Base-by-base conservation (phyloP, 495 filamentous ascomycete species). In the Penicillium paxilli region DNA sequence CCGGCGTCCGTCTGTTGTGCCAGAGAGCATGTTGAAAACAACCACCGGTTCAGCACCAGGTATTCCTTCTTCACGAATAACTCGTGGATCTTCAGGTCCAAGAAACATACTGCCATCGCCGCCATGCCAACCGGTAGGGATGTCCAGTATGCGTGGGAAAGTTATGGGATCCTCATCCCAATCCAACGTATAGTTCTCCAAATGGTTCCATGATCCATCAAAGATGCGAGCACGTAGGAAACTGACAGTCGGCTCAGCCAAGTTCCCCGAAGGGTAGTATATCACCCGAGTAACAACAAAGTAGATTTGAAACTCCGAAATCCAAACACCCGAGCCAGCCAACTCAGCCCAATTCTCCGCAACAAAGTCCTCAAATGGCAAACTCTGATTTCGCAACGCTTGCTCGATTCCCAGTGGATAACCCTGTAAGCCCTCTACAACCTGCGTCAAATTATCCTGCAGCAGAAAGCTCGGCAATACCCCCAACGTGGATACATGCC, bases 21-120 rank as follows among this genome's bases (percentile, higher is more conserved):
- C 35, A 8, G 48, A 28, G 20, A 42, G 21, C 48, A 51, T 51
- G 37, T 44, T 51, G 47, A 51, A 51, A 35, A 51, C 16, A 12
- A 42, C 20, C 4, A 51, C 48, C 8, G 35, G 48, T 16, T 51
- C 37, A 14, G 35, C 48, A 9, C 48, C 48, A 6, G 14, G 23
- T 12, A 51, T 19, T 3, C 22, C 33, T 12, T 25, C 48, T 30
- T 51, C 35, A 7, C 41, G 21, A 3, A 51, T 32, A 8, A 50
- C 47, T 30, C 47, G 47, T 21, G 47, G 47, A 20, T 51, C 33
- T 14, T 42, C 48, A 5, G 48, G 37, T 8, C 37, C 48, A n/a
- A 51, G 8, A 20, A 42, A 51, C 5, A n/a, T 21, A 16, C 14
- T 16, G 16, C 17, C 35, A 12, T 38, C 35, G 16, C 26, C 26